Evolutionary conservation across 1,284 basidiomycete species (phyloP), one percentile per base, ranked within the genome.

Genomic region (Pisolithus thermaeus): DNA sequence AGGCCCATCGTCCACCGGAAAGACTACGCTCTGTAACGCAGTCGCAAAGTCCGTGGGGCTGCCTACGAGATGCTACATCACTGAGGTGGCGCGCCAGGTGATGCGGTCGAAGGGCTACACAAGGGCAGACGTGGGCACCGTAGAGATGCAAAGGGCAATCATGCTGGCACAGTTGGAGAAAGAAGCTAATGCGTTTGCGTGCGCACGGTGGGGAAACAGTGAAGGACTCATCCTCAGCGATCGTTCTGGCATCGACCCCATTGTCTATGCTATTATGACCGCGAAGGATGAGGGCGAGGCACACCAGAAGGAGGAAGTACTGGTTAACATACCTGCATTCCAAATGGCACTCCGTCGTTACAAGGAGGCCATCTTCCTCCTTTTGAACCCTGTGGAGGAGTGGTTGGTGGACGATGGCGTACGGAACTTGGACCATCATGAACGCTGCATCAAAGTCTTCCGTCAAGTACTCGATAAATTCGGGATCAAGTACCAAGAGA

Each of bases 371-470:
- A 61, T 64, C 3, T 75, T 84, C 58, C 60, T 84, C 8, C 69
- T 84, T 20, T 65, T 85, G n/a, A 67, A 63, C 3, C 79, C 80
- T 0, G 75, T 84, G 14, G 55, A 63, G 11, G 80, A 79, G 50
- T 84, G 83, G 83, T 35, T 80, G 30, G 66, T 75, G 1, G 83
- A 85, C 56, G 83, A 85, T 54, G 83, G 82, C 1, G 70, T 84
- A 35, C 74, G 83, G 6, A 75, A 70, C 46, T 57, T 81, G 52
- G 77, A 81, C 20, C 70, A 81, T 43, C 73, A 78, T 36, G 68
- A 67, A 16, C 64, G 64, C 25, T 78, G 75, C 46, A 63, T 74
- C 32, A 55, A 66, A 14, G 61, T 70, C 23, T 81, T 76, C 54
- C 63, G 66, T 22, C 40, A 55, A 1, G 55, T 75, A 3, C 63